A percentile compares a stretch with the other conserved stretches of the same genome.
These are phyloP conservation scores for Toxicodendron radicans DNA, from an alignment of 345 rosid genomes.

Conservation along the genomic window DNA sequence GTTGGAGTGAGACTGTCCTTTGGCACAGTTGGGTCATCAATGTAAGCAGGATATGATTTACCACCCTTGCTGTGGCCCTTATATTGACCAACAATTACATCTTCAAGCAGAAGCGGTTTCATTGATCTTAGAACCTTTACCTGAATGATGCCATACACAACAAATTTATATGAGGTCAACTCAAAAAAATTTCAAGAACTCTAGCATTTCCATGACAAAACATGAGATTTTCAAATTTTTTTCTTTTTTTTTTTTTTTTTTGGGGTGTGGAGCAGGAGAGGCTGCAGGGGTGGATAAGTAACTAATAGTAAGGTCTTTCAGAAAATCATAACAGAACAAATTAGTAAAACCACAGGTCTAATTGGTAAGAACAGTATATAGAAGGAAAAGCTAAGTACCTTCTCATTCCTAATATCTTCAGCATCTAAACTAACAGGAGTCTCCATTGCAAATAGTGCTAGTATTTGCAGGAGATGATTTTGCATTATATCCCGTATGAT, in stretches of 20 bases:
- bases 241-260: background rate
- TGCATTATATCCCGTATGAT: conserved; percentile 95
- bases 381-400: conserved; percentile 45
- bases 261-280: too few species aligned
- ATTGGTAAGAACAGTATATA: background rate
- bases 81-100: conserved; percentile 81
- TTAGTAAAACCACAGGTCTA: background rate
- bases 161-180: conserved; percentile 7
- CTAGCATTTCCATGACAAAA: background rate
- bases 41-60: conserved; percentile 58
- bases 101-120: conserved; percentile 72
- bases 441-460: conserved; percentile 96
- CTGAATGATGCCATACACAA: conserved; percentile 28
- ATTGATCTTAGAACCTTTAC: conserved; percentile 91
- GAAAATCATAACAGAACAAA: background rate
- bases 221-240: background rate
- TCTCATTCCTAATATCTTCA: conserved; percentile 89
- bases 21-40: conserved; percentile 76
- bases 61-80: conserved; percentile 76
- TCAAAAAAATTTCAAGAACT: background rate
- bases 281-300: too few species aligned
- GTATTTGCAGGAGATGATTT: conserved; percentile 89
- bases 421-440: conserved; percentile 96
- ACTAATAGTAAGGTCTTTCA: too few species aligned
- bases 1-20: conserved; percentile 78